Evolutionary conservation across 106 monocot species (phyloP).

Genomic region (Hemerocallis citrina): DNA sequence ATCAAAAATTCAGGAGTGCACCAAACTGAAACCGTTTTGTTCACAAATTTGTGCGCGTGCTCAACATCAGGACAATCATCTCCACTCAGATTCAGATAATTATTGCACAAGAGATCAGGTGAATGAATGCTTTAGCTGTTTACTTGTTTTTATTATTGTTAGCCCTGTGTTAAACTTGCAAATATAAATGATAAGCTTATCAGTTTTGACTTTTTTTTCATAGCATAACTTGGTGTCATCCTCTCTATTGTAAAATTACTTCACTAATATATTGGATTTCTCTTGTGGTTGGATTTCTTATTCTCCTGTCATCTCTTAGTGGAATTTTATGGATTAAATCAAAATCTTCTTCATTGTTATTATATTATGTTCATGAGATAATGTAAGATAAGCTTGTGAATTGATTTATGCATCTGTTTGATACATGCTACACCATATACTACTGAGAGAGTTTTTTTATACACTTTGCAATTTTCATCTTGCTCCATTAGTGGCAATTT

Average conservation of each 20-base stretch:
- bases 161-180: neutral
- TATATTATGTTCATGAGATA: neutral
- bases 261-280: neutral
- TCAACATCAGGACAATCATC: neutral
- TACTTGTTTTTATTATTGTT: neutral
- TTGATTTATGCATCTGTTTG: neutral
- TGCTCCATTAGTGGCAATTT: too few species aligned
- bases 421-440: neutral
- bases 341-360: neutral
- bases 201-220: too few species aligned
- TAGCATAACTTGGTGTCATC: neutral
- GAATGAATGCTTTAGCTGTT: neutral
- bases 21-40: constrained; percentile 31
- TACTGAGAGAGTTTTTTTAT: too few species aligned
- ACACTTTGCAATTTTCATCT: too few species aligned
- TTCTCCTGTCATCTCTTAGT: neutral
- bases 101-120: constrained; percentile 21
- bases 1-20: constrained; percentile 27
- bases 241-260: neutral
- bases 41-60: neutral
- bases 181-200: neutral
- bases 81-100: neutral
- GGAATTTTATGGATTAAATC: neutral
- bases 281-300: neutral
- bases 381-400: neutral